phyloP scores from a whole-genome alignment of 2,329 filamentous ascomycete species.

The Orbilia quercus region DNA sequence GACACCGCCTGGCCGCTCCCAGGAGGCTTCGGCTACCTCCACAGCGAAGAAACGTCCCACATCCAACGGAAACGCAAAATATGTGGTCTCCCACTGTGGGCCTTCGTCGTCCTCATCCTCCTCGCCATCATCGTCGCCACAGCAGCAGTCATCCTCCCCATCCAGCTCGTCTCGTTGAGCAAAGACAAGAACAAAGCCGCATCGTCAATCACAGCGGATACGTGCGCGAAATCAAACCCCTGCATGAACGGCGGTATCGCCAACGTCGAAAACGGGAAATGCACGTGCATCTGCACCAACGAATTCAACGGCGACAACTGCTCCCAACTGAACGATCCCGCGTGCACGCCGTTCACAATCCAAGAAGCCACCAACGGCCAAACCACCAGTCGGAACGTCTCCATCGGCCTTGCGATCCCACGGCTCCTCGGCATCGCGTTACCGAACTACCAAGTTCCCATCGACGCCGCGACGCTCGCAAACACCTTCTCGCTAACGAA shows the following conservation, averaged over 20 bases:
- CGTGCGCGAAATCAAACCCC: slow-evolving; percentile 56
- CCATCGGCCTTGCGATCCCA: slow-evolving; percentile 81
- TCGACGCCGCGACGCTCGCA: slow-evolving; percentile 76
- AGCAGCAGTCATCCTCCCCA: slow-evolving; percentile 83
- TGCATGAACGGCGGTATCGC: slow-evolving; percentile 63
- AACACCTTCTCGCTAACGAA: slow-evolving; percentile 79
- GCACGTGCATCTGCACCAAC: slow-evolving; percentile 88
- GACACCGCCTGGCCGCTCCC: slow-evolving; percentile 58
- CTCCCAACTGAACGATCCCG: slow-evolving; percentile 66
- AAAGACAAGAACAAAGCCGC: slow-evolving; percentile 61
- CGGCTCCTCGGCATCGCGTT: slow-evolving; percentile 75
- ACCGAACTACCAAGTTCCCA: slow-evolving; percentile 78
- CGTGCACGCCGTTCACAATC: slow-evolving; percentile 69
- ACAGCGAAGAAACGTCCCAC: slow-evolving; percentile 62
- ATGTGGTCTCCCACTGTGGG: slow-evolving; percentile 86
- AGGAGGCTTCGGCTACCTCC: slow-evolving; percentile 62
- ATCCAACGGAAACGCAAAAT: slow-evolving; percentile 67
- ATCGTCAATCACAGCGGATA: slow-evolving; percentile 61
- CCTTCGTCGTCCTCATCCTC: slow-evolving; percentile 74
- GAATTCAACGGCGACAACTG: slow-evolving; percentile 80
- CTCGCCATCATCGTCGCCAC: slow-evolving; percentile 78
- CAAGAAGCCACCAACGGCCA: slow-evolving; percentile 62
- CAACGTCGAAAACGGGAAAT: slow-evolving; percentile 72
- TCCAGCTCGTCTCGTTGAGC: slow-evolving; percentile 72
- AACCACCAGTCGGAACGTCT: slow-evolving; percentile 72